Conservation (phyloP, 768 basidiomycete genomes). For the Postia placenta region DNA sequence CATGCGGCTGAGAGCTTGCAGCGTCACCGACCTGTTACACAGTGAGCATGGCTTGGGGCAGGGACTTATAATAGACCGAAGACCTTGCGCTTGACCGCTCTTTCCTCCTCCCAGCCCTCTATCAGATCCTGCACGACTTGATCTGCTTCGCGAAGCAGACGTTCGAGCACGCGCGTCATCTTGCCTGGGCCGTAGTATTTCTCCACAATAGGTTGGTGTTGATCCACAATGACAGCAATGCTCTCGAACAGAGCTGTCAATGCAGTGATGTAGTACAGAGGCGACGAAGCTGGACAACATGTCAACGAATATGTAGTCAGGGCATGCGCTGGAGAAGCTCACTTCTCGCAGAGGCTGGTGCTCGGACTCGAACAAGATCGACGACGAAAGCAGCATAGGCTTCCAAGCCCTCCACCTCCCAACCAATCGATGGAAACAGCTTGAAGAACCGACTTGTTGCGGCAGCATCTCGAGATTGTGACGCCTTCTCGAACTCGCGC, state of each 20-base stretch:
- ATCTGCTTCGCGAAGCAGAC: constrained; percentile 83
- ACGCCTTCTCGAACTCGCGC: constrained; percentile 78
- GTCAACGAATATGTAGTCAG: no score
- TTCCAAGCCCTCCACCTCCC: constrained; percentile 87
- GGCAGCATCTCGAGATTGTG: constrained; percentile 73
- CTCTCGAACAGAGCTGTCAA: constrained; percentile 92
- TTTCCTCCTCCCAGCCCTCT: constrained; percentile 88
- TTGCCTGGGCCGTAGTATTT: constrained; percentile 93
- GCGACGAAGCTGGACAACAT: constrained; percentile 78
- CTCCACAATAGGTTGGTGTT: constrained; percentile 96
- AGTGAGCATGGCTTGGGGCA: not conserved
- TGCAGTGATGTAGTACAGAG: constrained; percentile 84
- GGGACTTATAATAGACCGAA: constrained; percentile 4
- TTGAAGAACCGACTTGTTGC: constrained; percentile 94
- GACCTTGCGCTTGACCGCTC: constrained; percentile 79
- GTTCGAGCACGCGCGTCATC: constrained; percentile 74
- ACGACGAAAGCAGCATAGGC: constrained; percentile 93
- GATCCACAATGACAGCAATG: constrained; percentile 93
- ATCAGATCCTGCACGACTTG: constrained; percentile 69
- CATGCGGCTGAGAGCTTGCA: not conserved
- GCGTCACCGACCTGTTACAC: constrained; percentile 8
- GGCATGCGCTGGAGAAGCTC: constrained; percentile 23
- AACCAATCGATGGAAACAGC: constrained; percentile 92
- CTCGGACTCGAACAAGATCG: constrained; percentile 75
- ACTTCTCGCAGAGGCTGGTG: constrained; percentile 83